Base-by-base conservation (phyloP, 441 rosid genomes). In the Oxalis stricta region DNA sequence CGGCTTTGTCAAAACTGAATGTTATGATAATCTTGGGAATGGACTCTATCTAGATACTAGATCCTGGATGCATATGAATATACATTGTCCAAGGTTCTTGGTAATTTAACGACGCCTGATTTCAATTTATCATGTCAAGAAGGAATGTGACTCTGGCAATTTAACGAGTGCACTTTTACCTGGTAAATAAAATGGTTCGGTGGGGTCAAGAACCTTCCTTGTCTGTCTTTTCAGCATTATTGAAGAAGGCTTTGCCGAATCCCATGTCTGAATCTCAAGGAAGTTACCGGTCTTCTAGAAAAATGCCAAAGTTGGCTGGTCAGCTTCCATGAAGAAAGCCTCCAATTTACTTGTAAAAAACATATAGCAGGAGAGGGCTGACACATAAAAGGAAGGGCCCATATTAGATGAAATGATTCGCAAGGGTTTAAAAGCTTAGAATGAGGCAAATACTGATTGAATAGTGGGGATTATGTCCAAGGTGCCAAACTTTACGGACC, bases 1-100 rank as follows among this genome's bases (percentile, higher is more conserved):
- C 63, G 68, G 53, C 49, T 64, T 36, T 63, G n/a, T 74, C 40
- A 73, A 62, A 58, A 69, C 81, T 22, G 87, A 87, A 56, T 87
- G 76, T 72, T 75, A 50, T 26, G 94, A 87, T 70, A 66, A 53
- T 41, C 75, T 83, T 40, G 95, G 95, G 30, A 88, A 88, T 67
- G 93, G 89, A 44, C 75, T 84, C 5, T 88, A 76, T 65, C 55
- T 88, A 65, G 95, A 81, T 26, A 64, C 84, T n/a, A n/a, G 6
- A 69, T 81, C 50, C 17, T 70, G 38, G 76, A 75, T 30, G 77
- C 73, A 50, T 88, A 64, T 29, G 89, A 81, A 50, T 46, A 61
- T 58, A 75, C 33, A 40, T n/a, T 84, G 38, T 59, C 46, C 26
- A 29, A 34, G 43, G 38, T 81, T 44, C 80, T 87, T 26, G 61